Conservation (phyloP, 768 basidiomycete species). For the Leccinum pellstonianum region DNA sequence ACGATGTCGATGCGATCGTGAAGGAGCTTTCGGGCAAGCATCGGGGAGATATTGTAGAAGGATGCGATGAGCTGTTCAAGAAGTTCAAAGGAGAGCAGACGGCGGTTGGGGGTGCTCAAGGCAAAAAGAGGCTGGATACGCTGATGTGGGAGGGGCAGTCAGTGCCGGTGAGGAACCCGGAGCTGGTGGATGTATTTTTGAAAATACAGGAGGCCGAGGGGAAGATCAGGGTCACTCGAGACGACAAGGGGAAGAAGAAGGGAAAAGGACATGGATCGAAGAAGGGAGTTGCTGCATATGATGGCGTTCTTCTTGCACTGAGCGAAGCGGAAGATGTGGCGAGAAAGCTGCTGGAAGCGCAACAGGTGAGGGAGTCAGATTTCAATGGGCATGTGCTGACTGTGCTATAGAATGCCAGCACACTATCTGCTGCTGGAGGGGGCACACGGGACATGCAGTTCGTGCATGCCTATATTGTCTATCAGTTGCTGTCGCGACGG, state of each 20-base stretch:
- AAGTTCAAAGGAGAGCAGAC: constrained; percentile 47
- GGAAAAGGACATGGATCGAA: constrained; percentile 51
- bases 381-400: neutral
- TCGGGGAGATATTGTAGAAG: constrained; percentile 60
- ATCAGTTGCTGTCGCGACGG: constrained; percentile 82
- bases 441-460: constrained; percentile 75
- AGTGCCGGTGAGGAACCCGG: constrained; percentile 85
- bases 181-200: constrained; percentile 83
- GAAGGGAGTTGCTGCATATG: constrained; percentile 82
- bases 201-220: constrained; percentile 78
- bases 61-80: constrained; percentile 54
- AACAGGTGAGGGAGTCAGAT: constrained; percentile 54
- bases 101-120: constrained; percentile 36
- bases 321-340: constrained; percentile 90
- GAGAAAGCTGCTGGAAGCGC: constrained; percentile 76
- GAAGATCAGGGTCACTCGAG: constrained; percentile 45
- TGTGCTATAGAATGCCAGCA: constrained; percentile 41
- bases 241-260: constrained; percentile 35
- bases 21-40: constrained; percentile 58
- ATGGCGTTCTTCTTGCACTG: constrained; percentile 77
- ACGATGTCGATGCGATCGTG: constrained; percentile 78
- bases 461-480: constrained; percentile 83
- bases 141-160: constrained; percentile 80
- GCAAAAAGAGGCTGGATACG: constrained; percentile 54
- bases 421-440: constrained; percentile 35